These are phyloP conservation scores for Xylariaceae sp. DNA, from an alignment of 2,329 filamentous ascomycete genomes.

Conservation along the genomic window DNA sequence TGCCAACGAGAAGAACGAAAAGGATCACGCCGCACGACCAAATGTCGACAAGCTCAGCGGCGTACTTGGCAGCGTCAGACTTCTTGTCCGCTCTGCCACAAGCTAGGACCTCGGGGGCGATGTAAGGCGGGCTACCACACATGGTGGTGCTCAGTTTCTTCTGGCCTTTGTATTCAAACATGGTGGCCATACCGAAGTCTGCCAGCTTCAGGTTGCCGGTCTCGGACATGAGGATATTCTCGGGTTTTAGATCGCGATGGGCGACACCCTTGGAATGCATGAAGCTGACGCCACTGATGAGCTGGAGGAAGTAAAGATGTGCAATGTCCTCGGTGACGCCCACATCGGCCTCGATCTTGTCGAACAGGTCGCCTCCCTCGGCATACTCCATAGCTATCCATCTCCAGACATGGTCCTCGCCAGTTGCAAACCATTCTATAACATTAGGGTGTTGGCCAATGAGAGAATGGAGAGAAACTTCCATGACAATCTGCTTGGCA, in stretches of 20 bases:
- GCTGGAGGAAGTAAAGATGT: conserved; percentile 92
- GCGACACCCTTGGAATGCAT: conserved; percentile 96
- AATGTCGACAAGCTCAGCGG: conserved; percentile 80
- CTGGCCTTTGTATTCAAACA: conserved; percentile 86
- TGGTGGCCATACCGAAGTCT: conserved; percentile 91
- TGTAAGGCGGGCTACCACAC: conserved; percentile 94
- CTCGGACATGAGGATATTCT: conserved; percentile 87
- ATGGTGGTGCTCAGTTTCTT: conserved; percentile 82
- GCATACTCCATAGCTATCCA: conserved; percentile 99
- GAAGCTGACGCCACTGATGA: conserved; percentile 85
- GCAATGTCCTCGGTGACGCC: conserved; percentile 93
- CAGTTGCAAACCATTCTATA: conserved; percentile 86
- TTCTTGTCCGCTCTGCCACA: conserved; percentile 49
- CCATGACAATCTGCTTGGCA: conserved; percentile 85
- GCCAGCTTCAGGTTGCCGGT: conserved; percentile 89
- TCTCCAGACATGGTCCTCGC: conserved; percentile 81
- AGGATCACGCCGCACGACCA: conserved; percentile 99
- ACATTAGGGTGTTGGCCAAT: conserved; percentile 89
- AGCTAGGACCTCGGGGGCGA: conserved; percentile 83
- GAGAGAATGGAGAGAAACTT: conserved; percentile 85
- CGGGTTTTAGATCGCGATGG: conserved; percentile 88
- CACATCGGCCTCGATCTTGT: conserved; percentile 98
- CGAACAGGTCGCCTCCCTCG: conserved; percentile 92
- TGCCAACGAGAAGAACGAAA: conserved; percentile 91
- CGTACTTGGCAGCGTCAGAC: conserved; percentile 58